phyloP scores from a whole-genome alignment of 2,329 filamentous ascomycete species.

The Paramyrothecium roridum region DNA sequence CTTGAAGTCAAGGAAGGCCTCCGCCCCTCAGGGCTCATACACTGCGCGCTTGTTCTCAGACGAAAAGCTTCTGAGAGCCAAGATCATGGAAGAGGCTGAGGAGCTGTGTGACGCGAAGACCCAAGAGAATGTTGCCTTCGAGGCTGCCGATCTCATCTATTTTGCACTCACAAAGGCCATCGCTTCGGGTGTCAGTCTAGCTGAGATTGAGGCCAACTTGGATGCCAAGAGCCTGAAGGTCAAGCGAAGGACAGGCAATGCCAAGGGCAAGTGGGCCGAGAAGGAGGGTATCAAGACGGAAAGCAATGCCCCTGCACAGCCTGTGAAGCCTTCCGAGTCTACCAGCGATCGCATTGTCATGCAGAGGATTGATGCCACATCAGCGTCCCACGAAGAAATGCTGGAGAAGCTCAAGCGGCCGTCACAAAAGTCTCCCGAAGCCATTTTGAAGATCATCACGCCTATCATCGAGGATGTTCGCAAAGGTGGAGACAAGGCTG shows the following conservation, averaged over 20 bases:
- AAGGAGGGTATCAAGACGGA: conserved; percentile 66
- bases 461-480: conserved; percentile 91
- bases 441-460: conserved; percentile 84
- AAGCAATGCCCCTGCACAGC: conserved; percentile 29
- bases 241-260: conserved; percentile 87
- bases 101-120: conserved; percentile 86
- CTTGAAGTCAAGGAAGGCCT: conserved; percentile 73
- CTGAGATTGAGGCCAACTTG: conserved; percentile 88
- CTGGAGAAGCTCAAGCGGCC: conserved; percentile 77
- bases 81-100: conserved; percentile 98
- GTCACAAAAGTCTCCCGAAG: conserved; percentile 91
- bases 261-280: conserved; percentile 88
- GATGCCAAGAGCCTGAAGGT: conserved; percentile 95
- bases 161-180: conserved; percentile 92
- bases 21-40: conserved; percentile 86
- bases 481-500: conserved; percentile 77
- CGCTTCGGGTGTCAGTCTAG: conserved; percentile 76
- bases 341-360: conserved; percentile 67
- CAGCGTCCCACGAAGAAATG: conserved; percentile 63
- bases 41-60: conserved; percentile 92
- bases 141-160: conserved; percentile 93
- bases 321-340: conserved; percentile 29
- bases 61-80: conserved; percentile 81
- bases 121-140: conserved; percentile 83
- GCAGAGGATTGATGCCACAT: conserved; percentile 70